Conservation (phyloP, 768 basidiomycete genomes). For the Lactarius psammicola region DNA sequence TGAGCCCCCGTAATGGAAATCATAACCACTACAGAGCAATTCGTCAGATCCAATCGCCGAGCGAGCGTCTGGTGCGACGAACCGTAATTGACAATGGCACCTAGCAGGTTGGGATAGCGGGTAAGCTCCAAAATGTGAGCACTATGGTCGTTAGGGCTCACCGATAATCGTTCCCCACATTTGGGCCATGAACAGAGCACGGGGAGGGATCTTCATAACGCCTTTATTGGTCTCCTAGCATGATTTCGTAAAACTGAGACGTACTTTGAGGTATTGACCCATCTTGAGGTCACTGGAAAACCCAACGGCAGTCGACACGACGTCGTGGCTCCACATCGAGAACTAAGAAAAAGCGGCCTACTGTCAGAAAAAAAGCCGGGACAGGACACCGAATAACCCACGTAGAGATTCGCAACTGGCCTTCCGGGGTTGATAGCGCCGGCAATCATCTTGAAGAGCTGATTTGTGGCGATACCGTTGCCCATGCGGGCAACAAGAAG, state of each 20-base stretch:
- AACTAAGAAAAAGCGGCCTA: constrained; percentile 40
- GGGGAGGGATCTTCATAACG: constrained; percentile 58
- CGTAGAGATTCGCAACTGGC: constrained; percentile 69
- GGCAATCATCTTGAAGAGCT: constrained; percentile 65
- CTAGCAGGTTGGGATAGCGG: constrained; percentile 6
- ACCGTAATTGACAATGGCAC: constrained; percentile 41
- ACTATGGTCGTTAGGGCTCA: neutral
- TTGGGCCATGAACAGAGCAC: constrained; percentile 62
- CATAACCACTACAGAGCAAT: constrained; percentile 49
- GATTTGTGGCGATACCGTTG: constrained; percentile 57
- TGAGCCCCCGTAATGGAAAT: constrained; percentile 52
- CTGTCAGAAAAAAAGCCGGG: neutral
- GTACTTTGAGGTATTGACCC: constrained; percentile 42
- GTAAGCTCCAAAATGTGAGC: neutral
- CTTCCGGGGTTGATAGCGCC: constrained; percentile 59
- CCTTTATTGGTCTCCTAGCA: neutral
- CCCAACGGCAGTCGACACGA: constrained; percentile 51
- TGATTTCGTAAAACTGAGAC: neutral
- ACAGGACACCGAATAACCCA: constrained; percentile 28
- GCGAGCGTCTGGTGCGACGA: neutral
- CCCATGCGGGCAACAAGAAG: constrained; percentile 59
- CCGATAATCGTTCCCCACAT: constrained; percentile 64
- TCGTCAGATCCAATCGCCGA: constrained; percentile 30
- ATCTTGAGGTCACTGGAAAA: constrained; percentile 61
- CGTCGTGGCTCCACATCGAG: constrained; percentile 67